Evolutionary conservation across 2,329 filamentous ascomycete genomes (phyloP), one percentile per base, ranked within the genome.

Genomic region (Xylariaceae sp.): DNA sequence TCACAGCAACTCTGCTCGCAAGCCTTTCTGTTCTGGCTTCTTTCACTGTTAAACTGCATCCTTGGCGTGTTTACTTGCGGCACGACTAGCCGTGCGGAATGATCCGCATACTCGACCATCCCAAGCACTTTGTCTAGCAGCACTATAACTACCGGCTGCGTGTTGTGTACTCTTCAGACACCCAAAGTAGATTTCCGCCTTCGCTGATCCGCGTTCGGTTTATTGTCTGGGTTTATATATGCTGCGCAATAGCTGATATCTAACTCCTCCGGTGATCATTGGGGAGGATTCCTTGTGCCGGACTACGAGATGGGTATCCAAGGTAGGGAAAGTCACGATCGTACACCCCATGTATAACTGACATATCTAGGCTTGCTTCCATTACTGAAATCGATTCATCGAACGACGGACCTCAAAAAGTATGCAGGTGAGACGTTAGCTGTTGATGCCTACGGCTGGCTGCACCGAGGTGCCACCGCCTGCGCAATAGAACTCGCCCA

Each of bases 361-460:
- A 52, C 35, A 19, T 16, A 9, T 18, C 24, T 42, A 90, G 91
- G 93, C 34, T 79, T 98, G 40, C 76, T 97, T 26, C 89, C 89
- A 29, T 75, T 97, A 45, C 81, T 98, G 47, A 97, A 97, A 67
- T 97, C 93, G 34, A 97, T 98, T 41, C 93, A 98, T 45, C 89
- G 87, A 59, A 86, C 87, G 59, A 86, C 81, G 38, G 86, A 88
- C 54, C 74, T 98, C 45, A 94, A 89, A 62, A 89, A 89, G 58
- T 96, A 87, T 64, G 71, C 78, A 11, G 93, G 91, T 38, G 83
- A 95, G 66, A 95, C 86, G 1, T 77, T 98, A 35, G 94, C 87
- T n/a, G 83, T 98, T 28, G 93, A 98, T 64, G 91, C 87, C 43
- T 98, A 98, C 74, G 93, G 91, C 62, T 98, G 94, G 93, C 81